Conservation (phyloP, 2,329 filamentous ascomycete species). For the Thermoascus crustaceus region DNA sequence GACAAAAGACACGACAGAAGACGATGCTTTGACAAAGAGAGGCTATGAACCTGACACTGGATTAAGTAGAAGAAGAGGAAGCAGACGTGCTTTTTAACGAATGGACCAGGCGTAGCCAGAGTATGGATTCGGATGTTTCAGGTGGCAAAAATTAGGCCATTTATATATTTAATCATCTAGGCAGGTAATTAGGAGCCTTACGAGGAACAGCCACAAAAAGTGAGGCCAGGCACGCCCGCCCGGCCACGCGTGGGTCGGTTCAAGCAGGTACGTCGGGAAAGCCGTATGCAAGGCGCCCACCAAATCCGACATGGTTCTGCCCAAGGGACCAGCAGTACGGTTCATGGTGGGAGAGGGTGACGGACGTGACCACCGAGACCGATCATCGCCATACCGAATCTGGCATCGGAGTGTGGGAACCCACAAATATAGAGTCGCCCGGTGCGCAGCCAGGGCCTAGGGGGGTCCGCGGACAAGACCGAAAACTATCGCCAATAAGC, state of each 20-base stretch:
- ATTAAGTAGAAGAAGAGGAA: too few relatives aligned
- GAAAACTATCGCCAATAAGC: constrained; percentile 10
- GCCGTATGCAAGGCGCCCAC: constrained; percentile 6
- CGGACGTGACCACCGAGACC: constrained; percentile 2
- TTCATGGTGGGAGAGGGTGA: constrained; percentile 1
- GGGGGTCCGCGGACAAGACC: constrained; percentile 10
- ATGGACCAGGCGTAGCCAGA: background rate
- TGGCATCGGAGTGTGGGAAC: constrained; percentile 2
- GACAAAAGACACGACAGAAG: too few relatives aligned
- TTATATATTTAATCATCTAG: background rate
- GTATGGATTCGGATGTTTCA: background rate
- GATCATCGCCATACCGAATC: constrained; percentile 7
- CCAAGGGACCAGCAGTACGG: background rate
- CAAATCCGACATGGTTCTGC: background rate
- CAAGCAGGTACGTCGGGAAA: constrained; percentile 2
- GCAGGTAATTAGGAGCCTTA: background rate
- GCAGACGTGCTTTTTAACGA: constrained; percentile 1
- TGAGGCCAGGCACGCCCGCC: background rate
- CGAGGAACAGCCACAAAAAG: constrained; percentile 2
- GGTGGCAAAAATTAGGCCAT: constrained; percentile 1
- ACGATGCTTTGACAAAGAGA: too few relatives aligned
- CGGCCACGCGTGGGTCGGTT: background rate
- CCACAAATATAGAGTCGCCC: background rate
- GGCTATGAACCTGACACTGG: too few relatives aligned
- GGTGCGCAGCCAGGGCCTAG: constrained; percentile 3